Conservation (phyloP, 345 rosid genomes). For the Bruguiera parviflora region DNA sequence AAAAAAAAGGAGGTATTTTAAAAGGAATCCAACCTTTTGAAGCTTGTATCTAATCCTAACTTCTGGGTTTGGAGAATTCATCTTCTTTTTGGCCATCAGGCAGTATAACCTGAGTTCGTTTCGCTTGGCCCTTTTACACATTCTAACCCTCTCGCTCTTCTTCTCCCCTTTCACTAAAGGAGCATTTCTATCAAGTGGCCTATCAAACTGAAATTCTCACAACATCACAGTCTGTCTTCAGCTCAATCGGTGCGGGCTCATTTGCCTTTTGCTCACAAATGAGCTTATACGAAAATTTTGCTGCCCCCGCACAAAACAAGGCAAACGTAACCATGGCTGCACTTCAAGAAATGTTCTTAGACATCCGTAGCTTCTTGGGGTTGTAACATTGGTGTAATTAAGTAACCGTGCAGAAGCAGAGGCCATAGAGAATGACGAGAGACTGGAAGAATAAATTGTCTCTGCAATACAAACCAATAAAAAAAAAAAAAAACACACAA, state of each 20-base stretch:
- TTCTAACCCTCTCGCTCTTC: constrained; percentile 39
- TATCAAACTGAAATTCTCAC: constrained; percentile 62
- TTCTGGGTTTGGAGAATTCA: constrained; percentile 92
- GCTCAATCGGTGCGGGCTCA: constrained; percentile 49
- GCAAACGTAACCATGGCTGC: constrained; percentile 9
- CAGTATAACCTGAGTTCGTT: constrained; percentile 83
- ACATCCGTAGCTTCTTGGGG: constrained; percentile 21
- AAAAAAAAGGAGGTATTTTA: neutral
- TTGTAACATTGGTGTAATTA: constrained; percentile 12
- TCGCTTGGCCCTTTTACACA: constrained; percentile 59
- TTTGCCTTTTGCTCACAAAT: constrained; percentile 31
- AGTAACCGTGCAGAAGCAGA: constrained; percentile 12
- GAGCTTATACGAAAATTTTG: constrained; percentile 15
- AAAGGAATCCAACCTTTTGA: constrained; percentile 56
- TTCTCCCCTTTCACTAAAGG: constrained; percentile 36
- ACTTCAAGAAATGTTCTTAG: constrained; percentile 20
- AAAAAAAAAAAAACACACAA: too few relatives aligned
- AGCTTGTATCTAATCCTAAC: constrained; percentile 89
- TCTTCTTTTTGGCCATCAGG: constrained; percentile 87
- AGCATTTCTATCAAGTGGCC: constrained; percentile 21
- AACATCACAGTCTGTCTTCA: constrained; percentile 55
- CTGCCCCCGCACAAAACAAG: constrained; percentile 10
- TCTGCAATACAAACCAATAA: constrained; percentile 40
- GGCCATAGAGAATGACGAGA: constrained; percentile 12
- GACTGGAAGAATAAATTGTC: constrained; percentile 19